Percentiles rank a stretch among this genome's conserved stretches.
Conservation (phyloP, 345 rosid species). For the Heritiera littoralis region DNA sequence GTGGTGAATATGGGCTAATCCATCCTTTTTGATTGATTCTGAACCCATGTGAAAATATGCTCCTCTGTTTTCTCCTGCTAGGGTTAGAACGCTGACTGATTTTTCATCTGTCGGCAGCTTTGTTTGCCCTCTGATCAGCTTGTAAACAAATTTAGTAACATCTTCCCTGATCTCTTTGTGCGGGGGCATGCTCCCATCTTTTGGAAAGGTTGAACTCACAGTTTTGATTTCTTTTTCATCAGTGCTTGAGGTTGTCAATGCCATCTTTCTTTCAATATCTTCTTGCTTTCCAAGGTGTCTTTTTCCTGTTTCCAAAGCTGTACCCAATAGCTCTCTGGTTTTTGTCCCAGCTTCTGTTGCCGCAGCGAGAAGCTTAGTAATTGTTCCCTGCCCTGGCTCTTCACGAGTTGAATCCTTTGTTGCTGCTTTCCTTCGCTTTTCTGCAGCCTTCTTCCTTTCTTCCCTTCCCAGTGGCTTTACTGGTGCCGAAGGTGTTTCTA, state of each 20-base stretch:
- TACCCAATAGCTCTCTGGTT: constrained; percentile 25
- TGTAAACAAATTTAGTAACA: constrained; percentile 52
- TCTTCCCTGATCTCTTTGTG: constrained; percentile 65
- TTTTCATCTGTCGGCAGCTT: constrained; percentile 45
- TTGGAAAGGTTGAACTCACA: constrained; percentile 37
- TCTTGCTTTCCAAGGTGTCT: constrained; percentile 37
- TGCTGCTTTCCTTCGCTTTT: constrained; percentile 26
- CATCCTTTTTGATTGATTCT: constrained; percentile 48
- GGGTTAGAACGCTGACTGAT: constrained; percentile 47
- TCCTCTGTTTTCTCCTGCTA: constrained; percentile 91
- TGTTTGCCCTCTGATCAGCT: constrained; percentile 45
- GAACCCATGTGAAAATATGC: constrained; percentile 60
- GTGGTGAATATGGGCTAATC: constrained; percentile 55
- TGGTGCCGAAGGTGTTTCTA: constrained; percentile 19
- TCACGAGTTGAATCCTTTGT: constrained; percentile 25
- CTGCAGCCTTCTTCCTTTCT: constrained; percentile 28
- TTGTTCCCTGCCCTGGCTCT: constrained; percentile 29
- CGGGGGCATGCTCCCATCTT: constrained; percentile 31
- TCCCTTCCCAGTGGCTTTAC: constrained; percentile 23
- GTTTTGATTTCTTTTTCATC: constrained; percentile 35
- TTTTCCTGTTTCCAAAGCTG: constrained; percentile 28
- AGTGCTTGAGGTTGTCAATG: constrained; percentile 17
- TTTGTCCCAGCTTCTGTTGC: constrained; percentile 32
- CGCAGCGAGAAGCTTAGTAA: constrained; percentile 31
- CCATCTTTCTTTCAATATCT: constrained; percentile 27